Percentiles rank a stretch among this genome's conserved stretches.
These are phyloP conservation scores for Xerocomus subilludens DNA, from an alignment of 1,284 basidiomycete species.

Conservation along the genomic window DNA sequence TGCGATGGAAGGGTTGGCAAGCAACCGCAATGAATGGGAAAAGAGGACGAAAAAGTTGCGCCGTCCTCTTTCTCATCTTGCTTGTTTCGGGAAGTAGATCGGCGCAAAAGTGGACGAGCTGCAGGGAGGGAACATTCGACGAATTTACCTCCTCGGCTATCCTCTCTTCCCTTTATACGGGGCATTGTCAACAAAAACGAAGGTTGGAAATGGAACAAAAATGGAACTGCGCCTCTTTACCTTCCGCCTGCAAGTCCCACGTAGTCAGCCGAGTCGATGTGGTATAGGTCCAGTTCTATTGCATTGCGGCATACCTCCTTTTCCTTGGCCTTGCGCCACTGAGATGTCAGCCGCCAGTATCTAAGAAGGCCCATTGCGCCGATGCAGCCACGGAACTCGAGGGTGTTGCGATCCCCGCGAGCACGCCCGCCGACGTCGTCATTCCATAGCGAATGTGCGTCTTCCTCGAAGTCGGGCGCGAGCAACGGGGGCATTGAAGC, in stretches of 20 bases:
- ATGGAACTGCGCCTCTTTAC: slow-evolving; percentile 62
- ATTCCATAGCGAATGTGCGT: slow-evolving; percentile 45
- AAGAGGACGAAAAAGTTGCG: slow-evolving; percentile 6
- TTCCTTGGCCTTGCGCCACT: slow-evolving; percentile 77
- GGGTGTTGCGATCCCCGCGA: slow-evolving; percentile 40
- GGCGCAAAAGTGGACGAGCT: slow-evolving; percentile 24
- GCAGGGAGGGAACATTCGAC: not conserved
- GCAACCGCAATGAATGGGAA: slow-evolving; percentile 16
- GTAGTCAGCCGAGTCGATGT: slow-evolving; percentile 17
- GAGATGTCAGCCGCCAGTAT: slow-evolving; percentile 43
- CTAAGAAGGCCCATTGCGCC: slow-evolving; percentile 63
- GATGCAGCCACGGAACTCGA: slow-evolving; percentile 55
- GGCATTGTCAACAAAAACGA: slow-evolving; percentile 32
- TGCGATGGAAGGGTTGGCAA: slow-evolving; percentile 11
- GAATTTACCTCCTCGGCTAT: slow-evolving; percentile 55
- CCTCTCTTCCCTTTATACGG: slow-evolving; percentile 65
- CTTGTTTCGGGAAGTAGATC: slow-evolving; percentile 50
- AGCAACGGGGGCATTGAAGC: slow-evolving; percentile 70
- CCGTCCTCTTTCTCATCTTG: slow-evolving; percentile 67
- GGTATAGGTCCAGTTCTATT: slow-evolving; percentile 1
- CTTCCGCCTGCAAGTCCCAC: slow-evolving; percentile 56
- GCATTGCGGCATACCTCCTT: slow-evolving; percentile 61
- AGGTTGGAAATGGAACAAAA: slow-evolving; percentile 1
- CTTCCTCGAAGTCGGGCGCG: slow-evolving; percentile 68
- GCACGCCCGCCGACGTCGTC: slow-evolving; percentile 49